Evolutionary conservation across 495 filamentous ascomycete species (phyloP).

Genomic region (Penicillium pulvis): DNA sequence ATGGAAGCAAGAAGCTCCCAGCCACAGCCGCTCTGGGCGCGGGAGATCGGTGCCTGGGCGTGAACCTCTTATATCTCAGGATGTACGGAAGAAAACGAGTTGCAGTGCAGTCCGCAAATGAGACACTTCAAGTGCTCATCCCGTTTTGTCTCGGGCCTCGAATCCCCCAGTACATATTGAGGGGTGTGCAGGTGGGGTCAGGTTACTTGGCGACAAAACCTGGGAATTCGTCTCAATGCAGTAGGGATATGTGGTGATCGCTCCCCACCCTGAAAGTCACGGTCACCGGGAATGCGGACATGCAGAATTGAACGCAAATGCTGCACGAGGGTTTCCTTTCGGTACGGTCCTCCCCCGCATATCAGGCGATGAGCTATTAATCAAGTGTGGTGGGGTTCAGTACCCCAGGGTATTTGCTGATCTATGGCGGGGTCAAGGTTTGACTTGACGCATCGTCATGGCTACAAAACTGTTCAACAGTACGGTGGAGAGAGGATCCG

Average conservation of each 20-base stretch:
- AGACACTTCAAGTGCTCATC: neutral
- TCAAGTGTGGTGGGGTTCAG: slow-evolving; percentile 5
- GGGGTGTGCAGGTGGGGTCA: slow-evolving; percentile 5
- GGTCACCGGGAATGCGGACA: slow-evolving; percentile 1
- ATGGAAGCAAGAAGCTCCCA: slow-evolving; percentile 3
- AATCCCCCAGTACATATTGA: neutral
- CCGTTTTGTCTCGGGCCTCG: slow-evolving; percentile 1
- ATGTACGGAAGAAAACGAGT: too few relatives aligned
- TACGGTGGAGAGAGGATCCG: neutral
- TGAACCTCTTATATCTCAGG: neutral
- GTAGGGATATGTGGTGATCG: slow-evolving; percentile 1
- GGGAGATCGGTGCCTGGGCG: slow-evolving; percentile 27
- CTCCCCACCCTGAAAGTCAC: neutral
- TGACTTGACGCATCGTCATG: neutral
- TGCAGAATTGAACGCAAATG: neutral
- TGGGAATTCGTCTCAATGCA: slow-evolving; percentile 4
- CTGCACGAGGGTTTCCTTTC: neutral
- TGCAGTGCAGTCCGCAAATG: neutral
- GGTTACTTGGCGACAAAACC: slow-evolving; percentile 4
- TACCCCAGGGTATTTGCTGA: slow-evolving; percentile 1
- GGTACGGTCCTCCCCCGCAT: slow-evolving; percentile 3
- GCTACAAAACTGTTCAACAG: too few relatives aligned
- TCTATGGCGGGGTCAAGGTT: slow-evolving; percentile 4
- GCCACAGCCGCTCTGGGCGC: slow-evolving; percentile 23
- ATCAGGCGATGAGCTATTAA: neutral